Percentiles rank a stretch among this genome's conserved stretches.
Evolutionary conservation across 2,329 filamentous ascomycete species (phyloP).

Genomic region (Trichoderma cornu-damae): DNA sequence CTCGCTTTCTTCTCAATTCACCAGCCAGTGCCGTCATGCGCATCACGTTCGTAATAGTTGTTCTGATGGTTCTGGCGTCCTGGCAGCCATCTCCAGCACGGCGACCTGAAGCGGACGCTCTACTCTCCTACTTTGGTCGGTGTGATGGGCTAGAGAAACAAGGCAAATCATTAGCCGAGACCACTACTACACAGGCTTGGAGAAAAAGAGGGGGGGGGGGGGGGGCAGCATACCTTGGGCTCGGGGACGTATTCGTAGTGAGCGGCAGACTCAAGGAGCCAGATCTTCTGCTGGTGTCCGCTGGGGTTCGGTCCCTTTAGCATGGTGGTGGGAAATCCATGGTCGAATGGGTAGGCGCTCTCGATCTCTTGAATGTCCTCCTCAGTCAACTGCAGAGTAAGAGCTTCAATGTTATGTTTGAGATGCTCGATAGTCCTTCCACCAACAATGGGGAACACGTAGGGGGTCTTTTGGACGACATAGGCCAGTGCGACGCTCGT

Average conservation of each 20-base stretch:
- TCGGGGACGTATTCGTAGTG: conserved; percentile 47
- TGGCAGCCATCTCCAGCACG: conserved; percentile 33
- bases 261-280: conserved; percentile 44
- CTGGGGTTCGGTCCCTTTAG: conserved; percentile 41
- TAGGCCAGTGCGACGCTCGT: conserved; percentile 62
- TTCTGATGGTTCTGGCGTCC: conserved; percentile 19
- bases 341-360: conserved; percentile 53
- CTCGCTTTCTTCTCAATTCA: not conserved
- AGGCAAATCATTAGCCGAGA: not conserved
- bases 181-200: too few species aligned
- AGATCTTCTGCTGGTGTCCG: conserved; percentile 38
- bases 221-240: conserved; percentile 30
- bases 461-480: conserved; percentile 64
- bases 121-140: conserved; percentile 40
- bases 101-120: conserved; percentile 32
- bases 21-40: not conserved
- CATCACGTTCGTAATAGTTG: not conserved
- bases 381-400: conserved; percentile 53
- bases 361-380: conserved; percentile 66
- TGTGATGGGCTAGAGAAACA: conserved; percentile 35
- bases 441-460: conserved; percentile 70
- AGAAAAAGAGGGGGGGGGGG: not conserved
- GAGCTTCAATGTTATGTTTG: conserved; percentile 62
- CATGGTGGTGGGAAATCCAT: conserved; percentile 63
- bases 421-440: conserved; percentile 66